Base-by-base conservation (phyloP, 345 rosid genomes). In the Capsella bursapastoris region DNA sequence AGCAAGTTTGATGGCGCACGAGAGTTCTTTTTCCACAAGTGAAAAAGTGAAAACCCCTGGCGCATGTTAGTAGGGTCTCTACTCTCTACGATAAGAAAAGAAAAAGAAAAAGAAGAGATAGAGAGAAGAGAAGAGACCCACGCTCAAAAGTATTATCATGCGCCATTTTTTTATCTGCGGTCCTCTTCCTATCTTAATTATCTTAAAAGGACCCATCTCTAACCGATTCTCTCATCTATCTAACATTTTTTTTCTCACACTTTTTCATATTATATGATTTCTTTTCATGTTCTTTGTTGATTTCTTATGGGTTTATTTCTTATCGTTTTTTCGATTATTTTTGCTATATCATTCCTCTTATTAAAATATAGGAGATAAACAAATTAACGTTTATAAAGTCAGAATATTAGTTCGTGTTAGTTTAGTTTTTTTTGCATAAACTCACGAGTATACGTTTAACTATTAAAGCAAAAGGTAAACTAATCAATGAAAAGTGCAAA, bases 31-130 rank as follows among this genome's bases (percentile, higher is more conserved):
- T 45, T 15, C n/a, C 41, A 75, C 52, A 75, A 52, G 45, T 41
- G 47, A 43, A 43, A 41, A 37, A 37, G 41, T 38, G 41, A 38
- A 38, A 47, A 27, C 70, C 64, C 71, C 75, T 70, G 76, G 80
- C 80, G 80, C 80, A 77, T 71, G 80, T 77, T 77, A 77, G 80
- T 77, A 77, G 80, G 76, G 76, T 64, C 67, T 22, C 25, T 22
- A 22, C 25, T 22, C 13, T 9, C 49, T 57, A 49, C 18, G 8
- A 18, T 5, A 58, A 22, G 25, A 22, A 22, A 22, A 22, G 25
- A 22, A 57, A 64, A 64, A 56, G 14, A 11, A 8, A 56, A 63
- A 48, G 57, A 37, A 18, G 22, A 49, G 65, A 75, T 57, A 12
- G 27, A 15, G 31, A 45, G 16, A 63, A 22, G 25, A 22, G 25